Evolutionary conservation across 208 protist species (phyloP).

Genomic region (Naegleria lovaniensis): DNA sequence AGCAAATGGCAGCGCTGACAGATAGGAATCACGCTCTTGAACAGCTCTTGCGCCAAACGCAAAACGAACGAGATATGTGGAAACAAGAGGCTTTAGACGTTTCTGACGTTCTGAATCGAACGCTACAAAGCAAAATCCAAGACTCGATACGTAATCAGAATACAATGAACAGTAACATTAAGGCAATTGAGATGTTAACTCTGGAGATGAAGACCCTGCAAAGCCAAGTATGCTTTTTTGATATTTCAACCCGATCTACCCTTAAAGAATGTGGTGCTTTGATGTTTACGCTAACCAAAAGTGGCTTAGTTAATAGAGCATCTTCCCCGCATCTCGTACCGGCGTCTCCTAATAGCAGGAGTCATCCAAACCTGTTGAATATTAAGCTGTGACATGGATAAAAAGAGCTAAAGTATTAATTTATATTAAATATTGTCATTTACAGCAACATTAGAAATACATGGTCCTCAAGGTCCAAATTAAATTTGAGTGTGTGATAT

Average conservation of each 20-base stretch:
- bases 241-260: neutral
- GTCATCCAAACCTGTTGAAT: too few species aligned
- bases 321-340: neutral
- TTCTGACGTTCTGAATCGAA: neutral
- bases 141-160: neutral
- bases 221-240: neutral
- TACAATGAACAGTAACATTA: neutral
- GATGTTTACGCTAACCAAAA: neutral
- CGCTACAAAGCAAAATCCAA: neutral
- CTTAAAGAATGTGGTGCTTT: neutral
- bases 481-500: neutral
- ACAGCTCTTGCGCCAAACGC: neutral
- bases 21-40: neutral
- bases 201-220: neutral
- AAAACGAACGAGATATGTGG: neutral
- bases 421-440: neutral
- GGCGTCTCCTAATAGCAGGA: neutral
- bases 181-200: neutral
- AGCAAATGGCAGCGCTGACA: neutral
- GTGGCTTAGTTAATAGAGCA: neutral
- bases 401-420: too few species aligned
- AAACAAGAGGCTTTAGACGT: neutral
- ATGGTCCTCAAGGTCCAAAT: too few species aligned
- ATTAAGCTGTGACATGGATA: too few species aligned
- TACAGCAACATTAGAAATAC: neutral